A percentile compares a stretch with the other conserved stretches of the same genome.
phyloP scores from a whole-genome alignment of 1,284 basidiomycete genomes.

The Cryptococcus amylolentus region DNA sequence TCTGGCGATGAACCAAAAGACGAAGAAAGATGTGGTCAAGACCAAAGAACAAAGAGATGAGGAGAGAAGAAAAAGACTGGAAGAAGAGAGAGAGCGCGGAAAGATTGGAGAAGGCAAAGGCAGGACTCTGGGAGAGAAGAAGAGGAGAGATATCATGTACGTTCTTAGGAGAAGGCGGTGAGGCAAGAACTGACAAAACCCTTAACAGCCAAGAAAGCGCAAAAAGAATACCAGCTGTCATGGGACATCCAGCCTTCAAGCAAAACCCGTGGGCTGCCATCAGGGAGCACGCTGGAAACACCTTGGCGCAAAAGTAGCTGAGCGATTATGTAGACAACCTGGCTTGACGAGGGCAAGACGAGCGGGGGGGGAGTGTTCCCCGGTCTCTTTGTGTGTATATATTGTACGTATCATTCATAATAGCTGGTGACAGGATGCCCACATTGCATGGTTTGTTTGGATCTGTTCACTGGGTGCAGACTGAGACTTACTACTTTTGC shows the following conservation, averaged over 20 bases:
- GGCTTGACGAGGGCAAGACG: neutral
- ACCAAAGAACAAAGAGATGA: conserved; percentile 11
- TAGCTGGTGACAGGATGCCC: no score
- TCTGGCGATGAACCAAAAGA: neutral
- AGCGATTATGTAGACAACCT: neutral
- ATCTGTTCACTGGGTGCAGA: no score
- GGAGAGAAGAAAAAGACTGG: conserved; percentile 12
- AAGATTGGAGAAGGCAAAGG: conserved; percentile 45
- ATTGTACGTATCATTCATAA: neutral
- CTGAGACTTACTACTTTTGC: neutral
- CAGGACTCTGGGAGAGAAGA: conserved; percentile 42
- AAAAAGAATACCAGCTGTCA: conserved; percentile 41
- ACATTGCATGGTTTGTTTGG: no score
- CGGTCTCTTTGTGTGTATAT: neutral
- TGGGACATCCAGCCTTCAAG: conserved; percentile 45
- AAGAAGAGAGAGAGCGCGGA: conserved; percentile 20
- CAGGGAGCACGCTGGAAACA: conserved; percentile 45
- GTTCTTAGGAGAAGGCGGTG: conserved; percentile 8
- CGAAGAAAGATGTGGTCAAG: conserved; percentile 5
- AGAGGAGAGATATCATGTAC: conserved; percentile 45
- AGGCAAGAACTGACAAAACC: neutral
- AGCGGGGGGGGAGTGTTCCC: neutral
- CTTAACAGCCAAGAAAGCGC: conserved; percentile 28
- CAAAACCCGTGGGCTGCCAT: conserved; percentile 48
- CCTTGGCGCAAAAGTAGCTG: conserved; percentile 26